Conservation (phyloP, 371 early-diverging fungal species). For the Mucor sp. region DNA sequence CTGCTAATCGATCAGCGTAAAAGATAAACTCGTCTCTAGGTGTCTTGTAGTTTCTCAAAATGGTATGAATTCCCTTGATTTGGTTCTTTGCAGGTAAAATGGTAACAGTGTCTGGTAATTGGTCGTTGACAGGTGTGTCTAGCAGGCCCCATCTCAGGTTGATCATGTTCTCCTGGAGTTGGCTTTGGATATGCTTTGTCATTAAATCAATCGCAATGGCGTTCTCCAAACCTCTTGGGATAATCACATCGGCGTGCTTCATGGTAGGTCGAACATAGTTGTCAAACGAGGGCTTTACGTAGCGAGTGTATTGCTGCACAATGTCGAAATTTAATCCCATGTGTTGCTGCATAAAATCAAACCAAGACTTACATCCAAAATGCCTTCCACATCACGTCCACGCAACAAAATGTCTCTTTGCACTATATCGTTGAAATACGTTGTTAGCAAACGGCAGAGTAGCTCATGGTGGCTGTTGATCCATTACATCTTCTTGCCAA, state of each 20-base stretch:
- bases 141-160: constrained; percentile 68
- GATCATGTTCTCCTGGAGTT: constrained; percentile 74
- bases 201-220: constrained; percentile 89
- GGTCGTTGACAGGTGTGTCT: constrained; percentile 40
- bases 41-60: constrained; percentile 74
- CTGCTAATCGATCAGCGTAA: constrained; percentile 84
- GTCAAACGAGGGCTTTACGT: constrained; percentile 93
- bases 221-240: constrained; percentile 91
- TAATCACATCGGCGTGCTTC: constrained; percentile 84
- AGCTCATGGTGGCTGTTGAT: background rate
- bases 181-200: constrained; percentile 82
- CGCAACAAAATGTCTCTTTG: constrained; percentile 90
- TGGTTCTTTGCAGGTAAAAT: constrained; percentile 70
- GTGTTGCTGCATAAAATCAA: background rate
- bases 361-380: constrained; percentile 59
- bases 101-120: constrained; percentile 56
- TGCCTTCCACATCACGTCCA: constrained; percentile 81
- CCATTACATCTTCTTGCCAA: constrained; percentile 79
- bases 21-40: constrained; percentile 88
- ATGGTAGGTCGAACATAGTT: constrained; percentile 88
- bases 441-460: no score
- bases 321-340: background rate
- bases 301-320: constrained; percentile 77
- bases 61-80: constrained; percentile 81
- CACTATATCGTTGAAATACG: constrained; percentile 29